phyloP scores from a whole-genome alignment of 768 basidiomycete species.

The Chalciporus pseudorubinellus region DNA sequence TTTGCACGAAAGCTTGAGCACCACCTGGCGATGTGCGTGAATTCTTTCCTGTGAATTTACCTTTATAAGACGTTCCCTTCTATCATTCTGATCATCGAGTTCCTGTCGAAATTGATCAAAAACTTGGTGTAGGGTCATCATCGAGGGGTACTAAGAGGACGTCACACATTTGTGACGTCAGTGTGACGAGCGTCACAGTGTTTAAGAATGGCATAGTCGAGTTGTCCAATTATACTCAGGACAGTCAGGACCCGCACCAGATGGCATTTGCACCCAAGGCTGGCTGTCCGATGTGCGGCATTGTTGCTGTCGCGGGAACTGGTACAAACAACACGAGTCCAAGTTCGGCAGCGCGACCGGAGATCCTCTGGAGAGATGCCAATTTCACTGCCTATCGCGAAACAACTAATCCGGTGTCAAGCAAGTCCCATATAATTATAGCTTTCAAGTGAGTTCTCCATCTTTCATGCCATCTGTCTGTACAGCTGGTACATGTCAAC shows the following conservation, averaged over 20 bases:
- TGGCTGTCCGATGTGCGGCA: too few species aligned
- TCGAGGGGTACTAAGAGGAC: background rate
- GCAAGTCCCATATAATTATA: too few species aligned
- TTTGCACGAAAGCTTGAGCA: slow-evolving; percentile 4
- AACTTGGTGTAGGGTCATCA: slow-evolving; percentile 9
- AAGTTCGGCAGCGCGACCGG: slow-evolving; percentile 33
- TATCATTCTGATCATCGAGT: slow-evolving; percentile 82
- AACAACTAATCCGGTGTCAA: too few species aligned
- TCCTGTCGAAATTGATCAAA: slow-evolving; percentile 69
- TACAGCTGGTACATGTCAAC: too few species aligned
- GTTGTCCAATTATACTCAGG: too few species aligned
- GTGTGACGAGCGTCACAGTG: slow-evolving; percentile 13
- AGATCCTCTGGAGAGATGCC: slow-evolving; percentile 66
- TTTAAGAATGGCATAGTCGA: too few species aligned
- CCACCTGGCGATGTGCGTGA: background rate
- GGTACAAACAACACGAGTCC: too few species aligned
- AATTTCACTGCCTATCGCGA: too few species aligned
- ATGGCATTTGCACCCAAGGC: too few species aligned
- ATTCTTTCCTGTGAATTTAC: slow-evolving; percentile 35
- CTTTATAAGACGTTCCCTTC: slow-evolving; percentile 90
- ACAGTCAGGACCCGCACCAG: too few species aligned
- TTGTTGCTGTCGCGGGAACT: too few species aligned
- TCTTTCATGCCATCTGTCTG: background rate
- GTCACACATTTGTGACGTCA: background rate
- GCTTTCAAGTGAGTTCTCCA: slow-evolving; percentile 60